Evolutionary conservation across 768 basidiomycete genomes (phyloP).

Genomic region (Boletus speciosus): DNA sequence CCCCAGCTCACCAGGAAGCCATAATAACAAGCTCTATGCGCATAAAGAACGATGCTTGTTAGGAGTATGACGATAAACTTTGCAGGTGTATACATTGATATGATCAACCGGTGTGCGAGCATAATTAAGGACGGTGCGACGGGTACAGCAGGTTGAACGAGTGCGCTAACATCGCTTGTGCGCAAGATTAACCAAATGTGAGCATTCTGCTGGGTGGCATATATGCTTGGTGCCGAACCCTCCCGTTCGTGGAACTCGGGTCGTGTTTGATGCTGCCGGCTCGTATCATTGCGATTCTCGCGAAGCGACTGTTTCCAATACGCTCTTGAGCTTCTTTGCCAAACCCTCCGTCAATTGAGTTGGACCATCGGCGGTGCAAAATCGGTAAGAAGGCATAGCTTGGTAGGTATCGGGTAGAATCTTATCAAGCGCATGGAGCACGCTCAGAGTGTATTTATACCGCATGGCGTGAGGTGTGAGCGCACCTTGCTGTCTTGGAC

Average conservation of each 20-base stretch:
- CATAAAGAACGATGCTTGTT: not conserved
- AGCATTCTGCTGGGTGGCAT: not conserved
- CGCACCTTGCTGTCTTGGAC: slow-evolving; percentile 66
- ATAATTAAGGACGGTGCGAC: not conserved
- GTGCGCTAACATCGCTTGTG: not conserved
- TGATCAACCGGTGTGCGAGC: not conserved
- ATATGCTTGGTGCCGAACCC: not conserved
- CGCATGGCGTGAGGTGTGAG: not conserved
- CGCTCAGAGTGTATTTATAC: not conserved
- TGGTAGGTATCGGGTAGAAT: slow-evolving; percentile 72
- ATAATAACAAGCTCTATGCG: not conserved
- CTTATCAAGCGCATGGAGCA: slow-evolving; percentile 31
- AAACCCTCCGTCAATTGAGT: slow-evolving; percentile 68
- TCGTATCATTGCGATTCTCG: slow-evolving; percentile 28
- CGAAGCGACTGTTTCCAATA: slow-evolving; percentile 34
- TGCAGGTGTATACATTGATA: not conserved
- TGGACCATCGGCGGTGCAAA: slow-evolving; percentile 74
- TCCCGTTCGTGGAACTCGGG: not conserved
- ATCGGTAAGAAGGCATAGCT: slow-evolving; percentile 78
- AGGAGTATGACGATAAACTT: not conserved
- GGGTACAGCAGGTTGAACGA: not conserved
- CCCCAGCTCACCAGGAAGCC: not conserved
- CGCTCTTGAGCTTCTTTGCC: slow-evolving; percentile 41
- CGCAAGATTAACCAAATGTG: not conserved
- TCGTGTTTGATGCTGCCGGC: no score